phyloP scores from a whole-genome alignment of 306 rosid genomes.

The Malus sieversii region DNA sequence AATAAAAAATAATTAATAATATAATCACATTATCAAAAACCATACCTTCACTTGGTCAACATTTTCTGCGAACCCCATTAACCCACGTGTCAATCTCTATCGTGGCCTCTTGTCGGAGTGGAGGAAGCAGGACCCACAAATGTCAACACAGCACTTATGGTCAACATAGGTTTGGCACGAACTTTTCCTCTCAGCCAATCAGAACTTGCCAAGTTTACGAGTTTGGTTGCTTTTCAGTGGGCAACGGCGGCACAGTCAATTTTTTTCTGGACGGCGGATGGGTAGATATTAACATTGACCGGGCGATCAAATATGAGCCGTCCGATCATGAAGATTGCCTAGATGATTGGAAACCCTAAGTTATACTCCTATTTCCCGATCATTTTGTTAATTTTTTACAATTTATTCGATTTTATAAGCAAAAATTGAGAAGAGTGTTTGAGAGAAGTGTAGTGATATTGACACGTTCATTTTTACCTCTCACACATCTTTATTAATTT shows the following conservation, averaged over 20 bases:
- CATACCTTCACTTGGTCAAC: not conserved
- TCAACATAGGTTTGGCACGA: constrained; percentile 12
- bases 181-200: constrained; percentile 3
- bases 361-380: too few relatives aligned
- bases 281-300: not conserved
- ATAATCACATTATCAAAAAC: not conserved
- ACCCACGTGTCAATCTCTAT: constrained; percentile 17
- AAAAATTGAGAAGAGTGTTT: too few relatives aligned
- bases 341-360: constrained; percentile 21
- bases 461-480: too few relatives aligned
- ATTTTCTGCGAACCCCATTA: not conserved
- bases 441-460: too few relatives aligned
- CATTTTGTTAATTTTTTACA: too few relatives aligned
- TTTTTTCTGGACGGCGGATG: not conserved
- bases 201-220: constrained; percentile 9
- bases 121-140: constrained; percentile 41
- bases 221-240: constrained; percentile 16
- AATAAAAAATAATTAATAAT: not conserved
- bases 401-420: too few relatives aligned
- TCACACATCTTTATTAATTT: too few relatives aligned
- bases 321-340: constrained; percentile 21
- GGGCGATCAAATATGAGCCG: constrained; percentile 8
- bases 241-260: constrained; percentile 22
- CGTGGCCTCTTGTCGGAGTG: constrained; percentile 31
- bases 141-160: constrained; percentile 7